Conservation (phyloP, 2,329 filamentous ascomycete genomes). For the Dactylellina parvicollis region DNA sequence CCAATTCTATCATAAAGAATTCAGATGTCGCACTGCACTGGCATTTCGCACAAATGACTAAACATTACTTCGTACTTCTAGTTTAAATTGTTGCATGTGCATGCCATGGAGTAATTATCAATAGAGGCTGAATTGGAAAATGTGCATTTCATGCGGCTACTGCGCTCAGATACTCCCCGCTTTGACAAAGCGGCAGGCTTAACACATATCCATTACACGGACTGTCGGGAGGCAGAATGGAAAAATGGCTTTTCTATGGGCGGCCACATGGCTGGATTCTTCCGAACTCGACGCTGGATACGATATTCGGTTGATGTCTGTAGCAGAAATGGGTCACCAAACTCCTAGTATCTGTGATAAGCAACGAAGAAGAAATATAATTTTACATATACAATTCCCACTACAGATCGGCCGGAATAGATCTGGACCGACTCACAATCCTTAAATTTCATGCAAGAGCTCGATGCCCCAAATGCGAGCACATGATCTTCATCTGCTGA, state of each 20-base stretch:
- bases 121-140: constrained; percentile 52
- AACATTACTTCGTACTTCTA: not conserved
- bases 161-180: constrained; percentile 37
- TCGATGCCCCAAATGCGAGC: too few relatives aligned
- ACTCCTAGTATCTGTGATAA: too few relatives aligned
- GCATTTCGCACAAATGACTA: not conserved
- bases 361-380: too few relatives aligned
- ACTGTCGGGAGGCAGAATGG: not conserved
- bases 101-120: not conserved
- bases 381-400: too few relatives aligned
- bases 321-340: too few relatives aligned
- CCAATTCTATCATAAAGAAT: too few relatives aligned
- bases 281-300: not conserved
- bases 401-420: too few relatives aligned
- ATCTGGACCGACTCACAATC: too few relatives aligned
- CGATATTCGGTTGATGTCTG: not conserved
- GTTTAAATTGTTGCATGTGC: not conserved
- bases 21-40: too few relatives aligned
- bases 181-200: constrained; percentile 38
- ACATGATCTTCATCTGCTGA: too few relatives aligned
- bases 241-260: not conserved
- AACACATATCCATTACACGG: constrained; percentile 7
- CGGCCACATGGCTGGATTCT: not conserved
- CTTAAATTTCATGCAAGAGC: too few relatives aligned
- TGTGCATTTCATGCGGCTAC: constrained; percentile 3